Base-by-base conservation (phyloP, 2,329 filamentous ascomycete genomes). In the Cladophialophora bantiana region DNA sequence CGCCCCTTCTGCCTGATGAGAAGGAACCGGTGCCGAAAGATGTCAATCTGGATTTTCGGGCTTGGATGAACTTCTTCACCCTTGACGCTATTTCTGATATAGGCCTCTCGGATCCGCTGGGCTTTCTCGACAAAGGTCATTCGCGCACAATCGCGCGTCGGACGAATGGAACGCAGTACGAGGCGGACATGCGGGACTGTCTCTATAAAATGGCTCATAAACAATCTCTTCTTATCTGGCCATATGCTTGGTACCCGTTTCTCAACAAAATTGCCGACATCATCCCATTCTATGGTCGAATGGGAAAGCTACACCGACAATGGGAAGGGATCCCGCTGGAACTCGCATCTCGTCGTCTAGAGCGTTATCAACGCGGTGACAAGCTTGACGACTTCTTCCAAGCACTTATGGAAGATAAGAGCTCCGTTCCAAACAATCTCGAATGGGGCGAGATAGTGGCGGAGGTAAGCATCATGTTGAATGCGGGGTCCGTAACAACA, bases 361-460 rank as follows among this genome's bases (percentile, higher is more conserved):
- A 74, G 4, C 74, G 75, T 18, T 75, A 77, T 67, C 72, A 80
- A 26, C 76, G 76, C 0, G 85, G 85, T 31, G 85, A 88, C 74
- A 84, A 83, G 67, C 78, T 88, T 0, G 82, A 85, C 53, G 86
- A 88, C 70, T 88, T 88, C 75, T 87, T 88, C 77, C 78, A 83
- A 60, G 79, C 80, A 0, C 73, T 88, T 4, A 85, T 88, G 83
- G 83, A 83, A 55, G 80, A 82, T 67, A 83, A 82, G 68, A 80
- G 80, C 45, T 80, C 81, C 0, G 73, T 75, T 7, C 3, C 71
- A 80, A 54, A 63, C 20, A 80, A 80, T 42, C 80, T 88, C 1
- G 83, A 86, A 66, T 85, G 80, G 80, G 85, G 86, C 31, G 86
- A 89, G 74, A 83, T 88, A 7, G 81, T 85, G 0, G 84, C 85